Percentiles rank a stretch among this genome's conserved stretches.
Evolutionary conservation across 495 filamentous ascomycete genomes (phyloP).

Genomic region (Cercophora samala): DNA sequence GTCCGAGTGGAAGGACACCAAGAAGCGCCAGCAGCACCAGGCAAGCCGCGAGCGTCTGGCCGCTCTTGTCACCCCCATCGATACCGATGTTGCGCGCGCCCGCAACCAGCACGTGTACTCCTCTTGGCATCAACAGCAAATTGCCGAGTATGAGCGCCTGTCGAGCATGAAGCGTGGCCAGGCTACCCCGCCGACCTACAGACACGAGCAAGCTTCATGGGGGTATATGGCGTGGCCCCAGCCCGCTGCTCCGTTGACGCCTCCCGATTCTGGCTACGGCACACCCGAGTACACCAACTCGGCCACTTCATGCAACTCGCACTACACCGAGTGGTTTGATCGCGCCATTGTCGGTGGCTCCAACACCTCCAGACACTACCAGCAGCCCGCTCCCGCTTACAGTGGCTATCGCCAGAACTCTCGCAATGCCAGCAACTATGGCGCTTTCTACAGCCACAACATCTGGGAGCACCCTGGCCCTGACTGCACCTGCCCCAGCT

Average conservation of each 20-base stretch:
- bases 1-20: conserved; percentile 70
- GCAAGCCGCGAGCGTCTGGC: conserved; percentile 49
- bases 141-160: conserved; percentile 49
- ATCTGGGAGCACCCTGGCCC: conserved; percentile 59
- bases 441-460: conserved; percentile 54
- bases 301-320: conserved; percentile 41
- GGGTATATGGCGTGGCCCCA: conserved; percentile 35
- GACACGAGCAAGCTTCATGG: conserved; percentile 48
- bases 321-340: conserved; percentile 47
- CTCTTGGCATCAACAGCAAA: conserved; percentile 52
- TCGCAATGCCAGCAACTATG: conserved; percentile 36
- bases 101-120: conserved; percentile 40
- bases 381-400: conserved; percentile 43
- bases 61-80: conserved; percentile 62
- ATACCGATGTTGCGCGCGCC: conserved; percentile 54
- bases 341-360: conserved; percentile 35
- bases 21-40: conserved; percentile 50
- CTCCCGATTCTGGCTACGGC: conserved; percentile 51
- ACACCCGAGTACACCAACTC: conserved; percentile 49
- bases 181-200: conserved; percentile 46
- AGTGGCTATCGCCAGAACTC: conserved; percentile 49
- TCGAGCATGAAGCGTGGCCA: conserved; percentile 43
- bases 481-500: conserved; percentile 68
- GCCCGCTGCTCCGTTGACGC: conserved; percentile 42
- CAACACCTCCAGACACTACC: conserved; percentile 30